Base-by-base conservation (phyloP, 2,329 filamentous ascomycete genomes). In the Phyllosticta paracitricarpa region DNA sequence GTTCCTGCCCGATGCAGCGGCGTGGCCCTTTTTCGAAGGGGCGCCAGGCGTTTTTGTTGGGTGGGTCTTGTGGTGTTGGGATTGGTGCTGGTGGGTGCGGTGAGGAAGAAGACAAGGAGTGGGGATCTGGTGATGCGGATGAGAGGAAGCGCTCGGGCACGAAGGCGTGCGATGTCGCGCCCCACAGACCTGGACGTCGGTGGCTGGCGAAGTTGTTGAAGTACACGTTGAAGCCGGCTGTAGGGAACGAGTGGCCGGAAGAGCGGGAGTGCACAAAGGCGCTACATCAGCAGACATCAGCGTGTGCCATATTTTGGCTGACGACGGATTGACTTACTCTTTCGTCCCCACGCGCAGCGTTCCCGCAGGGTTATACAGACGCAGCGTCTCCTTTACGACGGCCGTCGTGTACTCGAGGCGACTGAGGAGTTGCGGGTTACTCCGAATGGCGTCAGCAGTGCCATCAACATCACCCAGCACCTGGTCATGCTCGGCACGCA, bases 11-110 rank as follows among this genome's bases (percentile, higher is more conserved):
- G 22, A 74, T 68, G 59, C 76, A 78, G 3, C 66, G 67, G 3
- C 75, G 64, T 1, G 71, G 69, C 0, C 76, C 77, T 4, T 68
- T 63, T 48, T 77, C 73, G 60, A 79, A 79, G 0, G 75, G 69
- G 7, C 72, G 66, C 64, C 65, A 77, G 8, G 68, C 71, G 1
- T 61, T 54, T 60, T 59, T 48, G 24, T 26, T 25, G 22, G 24
- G 28, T 59, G 33, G 30, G 17, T 14, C 1, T 24, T 14, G 52
- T 24, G 19, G 24, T 17, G n/a, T 2, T 17, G 22, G n/a, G n/a
- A 25, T 54, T 14, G 19, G 7, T 17, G 52, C 19, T 22, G 19
- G 19, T 22, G 19, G 19, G 19, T 22, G 19, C 2, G 19, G 19
- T 22, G 19, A 22, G 19, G 19, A 22, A 22, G 19, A 22, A 22